phyloP scores from a whole-genome alignment of 164 flowering plant genomes.

The Tetracentron sinense region DNA sequence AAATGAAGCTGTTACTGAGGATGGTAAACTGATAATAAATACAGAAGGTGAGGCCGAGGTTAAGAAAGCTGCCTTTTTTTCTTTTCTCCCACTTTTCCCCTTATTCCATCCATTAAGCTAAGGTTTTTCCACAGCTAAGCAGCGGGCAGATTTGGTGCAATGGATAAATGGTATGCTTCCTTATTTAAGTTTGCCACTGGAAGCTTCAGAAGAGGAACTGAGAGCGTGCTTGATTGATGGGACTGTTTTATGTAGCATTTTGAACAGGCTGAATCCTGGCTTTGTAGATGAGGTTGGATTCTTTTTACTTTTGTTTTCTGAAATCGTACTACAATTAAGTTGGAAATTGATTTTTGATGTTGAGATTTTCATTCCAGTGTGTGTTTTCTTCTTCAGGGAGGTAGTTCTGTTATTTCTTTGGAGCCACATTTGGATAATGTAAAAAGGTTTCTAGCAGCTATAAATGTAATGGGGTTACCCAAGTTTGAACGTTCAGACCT shows the following conservation, averaged over 20 bases:
- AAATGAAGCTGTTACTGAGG: conserved; percentile 15
- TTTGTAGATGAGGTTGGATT: conserved; percentile 45
- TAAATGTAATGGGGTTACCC: conserved; percentile 68
- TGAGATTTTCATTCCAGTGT: conserved; percentile 6
- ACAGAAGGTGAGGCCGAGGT: conserved; percentile 22
- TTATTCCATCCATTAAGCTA: neutral
- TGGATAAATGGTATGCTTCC: conserved; percentile 66
- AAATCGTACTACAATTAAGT: neutral
- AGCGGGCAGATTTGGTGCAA: conserved; percentile 39
- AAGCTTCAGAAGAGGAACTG: conserved; percentile 69
- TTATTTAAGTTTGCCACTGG: conserved; percentile 39
- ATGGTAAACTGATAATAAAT: conserved; percentile 16
- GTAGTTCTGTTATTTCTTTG: conserved; percentile 19
- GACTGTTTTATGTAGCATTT: conserved; percentile 42
- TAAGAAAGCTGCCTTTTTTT: conserved; percentile 11
- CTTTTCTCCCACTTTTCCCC: neutral
- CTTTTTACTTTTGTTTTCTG: neutral
- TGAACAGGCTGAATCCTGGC: conserved; percentile 55
- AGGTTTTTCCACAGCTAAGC: conserved; percentile 36
- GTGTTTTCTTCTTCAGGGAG: conserved; percentile 21
- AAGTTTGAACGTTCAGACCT: conserved; percentile 56
- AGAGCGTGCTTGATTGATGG: conserved; percentile 64
- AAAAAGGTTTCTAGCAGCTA: conserved; percentile 52
- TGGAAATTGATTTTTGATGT: neutral
- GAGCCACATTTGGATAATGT: conserved; percentile 31